Base-by-base conservation (phyloP, 179 eudicot species). In the Silene noctiflora region DNA sequence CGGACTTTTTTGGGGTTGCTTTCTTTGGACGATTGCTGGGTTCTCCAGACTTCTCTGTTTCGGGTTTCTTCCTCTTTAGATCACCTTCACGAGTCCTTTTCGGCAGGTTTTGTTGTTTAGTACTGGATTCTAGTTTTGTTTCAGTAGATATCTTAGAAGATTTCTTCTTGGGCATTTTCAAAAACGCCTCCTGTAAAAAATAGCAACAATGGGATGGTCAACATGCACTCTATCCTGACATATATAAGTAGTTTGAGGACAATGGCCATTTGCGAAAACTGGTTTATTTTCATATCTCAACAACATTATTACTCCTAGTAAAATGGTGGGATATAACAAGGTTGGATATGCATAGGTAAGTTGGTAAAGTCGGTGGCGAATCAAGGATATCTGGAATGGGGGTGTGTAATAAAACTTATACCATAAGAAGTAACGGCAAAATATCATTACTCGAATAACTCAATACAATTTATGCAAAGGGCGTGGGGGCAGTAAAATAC, bases 61-160 rank as follows among this genome's bases (percentile, higher is more conserved):
- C 62, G 12, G 74, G 61, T n/a, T 53, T 71, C 22, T 71, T 71
- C 44, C 63, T 53, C 44, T 71, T 71, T 16, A 53, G 24, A 51
- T 71, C 74, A 51, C 16, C 61, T 48, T 70, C 39, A 14, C 31
- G 39, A 51, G 74, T 16, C 13, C 53, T 71, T 53, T 71, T 53
- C 0, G 74, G 62, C 21, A 24, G 2, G 29, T 60, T 55, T 55
- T 55, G 20, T 42, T 74, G 61, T 39, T 25, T 27, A 46, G 19
- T 17, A 24, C 25, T 27, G 21, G 77, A 29, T 22, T 64, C 44
- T 63, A 46, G 61, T 44, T 75, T 75, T 39, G 53, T 31, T 14
- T 64, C 71, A 17, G 46, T 64, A 25, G 81, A 44, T 20, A 51
- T 55, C 66, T 89, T 83, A 17, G 80, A 78, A 42, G 83, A 76